Evolutionary conservation across 2,329 filamentous ascomycete genomes (phyloP).

Genomic region (Xylariaceae sp.): DNA sequence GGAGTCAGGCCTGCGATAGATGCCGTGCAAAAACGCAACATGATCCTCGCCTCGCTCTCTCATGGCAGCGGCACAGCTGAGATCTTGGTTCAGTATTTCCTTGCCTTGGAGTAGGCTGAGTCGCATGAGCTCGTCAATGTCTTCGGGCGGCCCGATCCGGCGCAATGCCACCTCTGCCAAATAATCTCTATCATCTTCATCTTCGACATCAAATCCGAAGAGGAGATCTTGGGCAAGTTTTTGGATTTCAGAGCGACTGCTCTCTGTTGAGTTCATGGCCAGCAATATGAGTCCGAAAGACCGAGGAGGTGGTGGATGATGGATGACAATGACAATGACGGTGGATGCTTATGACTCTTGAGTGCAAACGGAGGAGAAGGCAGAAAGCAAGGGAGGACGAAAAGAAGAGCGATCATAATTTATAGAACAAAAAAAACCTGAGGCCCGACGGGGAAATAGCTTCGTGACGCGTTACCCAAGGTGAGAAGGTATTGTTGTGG

Average conservation of each 20-base stretch:
- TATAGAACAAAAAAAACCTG: too few relatives aligned
- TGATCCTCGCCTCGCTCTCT: slow-evolving; percentile 20
- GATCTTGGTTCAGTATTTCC: slow-evolving; percentile 34
- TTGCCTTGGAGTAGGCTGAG: slow-evolving; percentile 30
- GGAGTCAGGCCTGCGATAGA: too few relatives aligned
- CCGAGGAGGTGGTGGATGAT: too few relatives aligned
- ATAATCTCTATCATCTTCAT: slow-evolving; percentile 27
- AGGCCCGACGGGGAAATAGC: too few relatives aligned
- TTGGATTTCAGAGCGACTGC: slow-evolving; percentile 1
- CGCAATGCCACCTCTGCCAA: slow-evolving; percentile 24
- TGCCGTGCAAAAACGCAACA: too few relatives aligned
- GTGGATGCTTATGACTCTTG: too few relatives aligned
- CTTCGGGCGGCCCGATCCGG: slow-evolving; percentile 21
- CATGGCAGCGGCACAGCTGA: slow-evolving; percentile 30
- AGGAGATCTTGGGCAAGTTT: slow-evolving; percentile 27
- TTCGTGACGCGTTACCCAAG: too few relatives aligned
- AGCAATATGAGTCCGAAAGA: not conserved
- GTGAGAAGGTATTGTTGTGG: too few relatives aligned
- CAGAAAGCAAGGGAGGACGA: too few relatives aligned
- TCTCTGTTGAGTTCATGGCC: slow-evolving; percentile 12
- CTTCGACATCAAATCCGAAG: slow-evolving; percentile 30
- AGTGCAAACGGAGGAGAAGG: too few relatives aligned
- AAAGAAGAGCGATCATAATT: too few relatives aligned
- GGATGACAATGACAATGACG: too few relatives aligned
- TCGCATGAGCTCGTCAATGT: slow-evolving; percentile 25